Base-by-base conservation (phyloP, 2,329 filamentous ascomycete genomes). In the Colletotrichum sublineola region DNA sequence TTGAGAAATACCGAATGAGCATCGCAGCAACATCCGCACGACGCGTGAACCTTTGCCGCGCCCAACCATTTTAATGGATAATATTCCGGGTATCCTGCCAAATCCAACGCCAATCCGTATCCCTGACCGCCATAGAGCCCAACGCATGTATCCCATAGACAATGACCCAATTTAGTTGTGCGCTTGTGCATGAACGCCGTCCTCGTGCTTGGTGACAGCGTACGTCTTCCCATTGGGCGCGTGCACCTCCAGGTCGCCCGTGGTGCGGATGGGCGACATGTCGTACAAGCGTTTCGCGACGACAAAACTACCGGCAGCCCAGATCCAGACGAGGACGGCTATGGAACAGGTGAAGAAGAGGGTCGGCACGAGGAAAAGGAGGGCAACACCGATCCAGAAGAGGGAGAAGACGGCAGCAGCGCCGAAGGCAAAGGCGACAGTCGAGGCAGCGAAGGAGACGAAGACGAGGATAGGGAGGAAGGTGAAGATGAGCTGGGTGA, bases 391-490 rank as follows among this genome's bases (percentile, higher is more conserved):
- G 65, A 90, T 86, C 85, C 90, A 92, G 83, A 93, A 91, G 60
- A 93, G 85, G 1, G 89, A 88, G 83, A 94, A 93, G 68, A 91
- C 77, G 50, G 93, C 77, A 15, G 91, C 91, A 40, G 86, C 86
- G 53, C 90, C 82, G 52, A 93, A 78, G 20, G 91, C 88, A 79
- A 94, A 87, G 74, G 91, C 80, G 74, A 91, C 81, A 71, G 91
- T 88, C 50, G 88, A 89, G 52, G 91, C 76, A 67, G 87, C 85
- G 84, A 95, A 94, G 76, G 88, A 83, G 68, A 87, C 74, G 84
- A 96, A 96, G 74, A 95, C 82, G 52, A 91, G 81, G 71, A 95
- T 77, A 1, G 94, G 94, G 18, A 93, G 80, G 69, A 90, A 87
- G 18, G 90, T 90, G 74, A 95, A 86, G 71, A 90, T 80, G 70